Conservation (phyloP, 768 basidiomycete genomes). For the Serendipita sp. region DNA sequence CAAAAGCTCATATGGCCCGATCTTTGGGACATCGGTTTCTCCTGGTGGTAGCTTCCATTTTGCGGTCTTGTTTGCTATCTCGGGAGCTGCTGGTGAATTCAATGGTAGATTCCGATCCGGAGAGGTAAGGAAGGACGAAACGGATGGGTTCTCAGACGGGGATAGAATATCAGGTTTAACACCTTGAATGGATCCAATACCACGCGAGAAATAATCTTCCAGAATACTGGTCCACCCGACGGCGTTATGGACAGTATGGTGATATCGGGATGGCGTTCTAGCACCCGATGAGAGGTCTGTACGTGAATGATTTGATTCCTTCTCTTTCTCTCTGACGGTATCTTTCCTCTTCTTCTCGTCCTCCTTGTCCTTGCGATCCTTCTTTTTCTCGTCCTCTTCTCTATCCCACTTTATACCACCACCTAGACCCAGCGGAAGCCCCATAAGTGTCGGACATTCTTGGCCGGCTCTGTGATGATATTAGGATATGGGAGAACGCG, state of each 20-base stretch:
- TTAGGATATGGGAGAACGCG: not conserved
- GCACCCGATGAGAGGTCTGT: constrained; percentile 18
- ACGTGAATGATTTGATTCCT: constrained; percentile 15
- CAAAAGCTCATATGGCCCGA: constrained; percentile 70
- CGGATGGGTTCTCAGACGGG: not conserved
- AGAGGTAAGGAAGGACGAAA: not conserved
- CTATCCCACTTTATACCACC: constrained; percentile 44
- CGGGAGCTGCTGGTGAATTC: constrained; percentile 12
- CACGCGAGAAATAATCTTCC: constrained; percentile 53
- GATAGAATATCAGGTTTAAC: constrained; percentile 13
- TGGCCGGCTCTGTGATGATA: constrained; percentile 40
- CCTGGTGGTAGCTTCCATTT: constrained; percentile 13
- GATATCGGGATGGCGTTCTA: constrained; percentile 24
- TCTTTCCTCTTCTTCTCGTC: constrained; percentile 32
- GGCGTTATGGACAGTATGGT: constrained; percentile 19
- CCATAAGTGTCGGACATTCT: constrained; percentile 61
- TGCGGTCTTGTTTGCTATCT: constrained; percentile 11
- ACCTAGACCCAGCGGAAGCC: constrained; percentile 63
- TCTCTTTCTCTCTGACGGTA: constrained; percentile 20
- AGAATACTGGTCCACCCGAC: constrained; percentile 62
- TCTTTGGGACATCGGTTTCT: constrained; percentile 18
- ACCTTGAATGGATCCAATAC: constrained; percentile 15
- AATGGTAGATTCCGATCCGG: not conserved
- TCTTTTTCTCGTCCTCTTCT: constrained; percentile 25
- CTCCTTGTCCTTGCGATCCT: constrained; percentile 14